Percentiles rank a stretch among this genome's conserved stretches.
These are phyloP conservation scores for Harringtonia aguacate DNA, from an alignment of 2,329 filamentous ascomycete genomes.

Conservation along the genomic window DNA sequence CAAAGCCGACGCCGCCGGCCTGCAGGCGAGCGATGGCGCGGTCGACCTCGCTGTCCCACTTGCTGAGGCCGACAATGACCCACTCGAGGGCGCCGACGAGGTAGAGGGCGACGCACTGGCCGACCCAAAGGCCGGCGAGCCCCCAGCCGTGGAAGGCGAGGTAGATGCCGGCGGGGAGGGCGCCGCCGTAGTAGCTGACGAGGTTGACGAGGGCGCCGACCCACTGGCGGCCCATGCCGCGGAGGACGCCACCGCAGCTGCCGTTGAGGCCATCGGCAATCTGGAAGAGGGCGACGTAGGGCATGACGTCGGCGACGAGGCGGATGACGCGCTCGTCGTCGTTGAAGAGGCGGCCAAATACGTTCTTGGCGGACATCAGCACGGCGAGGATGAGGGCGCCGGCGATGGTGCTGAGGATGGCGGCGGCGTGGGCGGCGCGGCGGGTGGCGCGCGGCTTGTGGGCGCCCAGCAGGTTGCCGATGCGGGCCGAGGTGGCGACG, in stretches of 20 bases:
- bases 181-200: slow-evolving; percentile 73
- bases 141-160: slow-evolving; percentile 84
- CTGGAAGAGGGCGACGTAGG: slow-evolving; percentile 81
- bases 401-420: slow-evolving; percentile 58
- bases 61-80: slow-evolving; percentile 64
- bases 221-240: slow-evolving; percentile 82
- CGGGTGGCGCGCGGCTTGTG: slow-evolving; percentile 54
- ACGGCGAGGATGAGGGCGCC: slow-evolving; percentile 56
- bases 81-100: slow-evolving; percentile 70
- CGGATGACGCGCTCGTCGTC: slow-evolving; percentile 60
- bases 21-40: slow-evolving; percentile 65
- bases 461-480: slow-evolving; percentile 72
- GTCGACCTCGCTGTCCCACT: slow-evolving; percentile 65
- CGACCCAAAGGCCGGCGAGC: slow-evolving; percentile 69
- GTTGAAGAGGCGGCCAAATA: slow-evolving; percentile 74
- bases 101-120: slow-evolving; percentile 72
- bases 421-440: slow-evolving; percentile 64
- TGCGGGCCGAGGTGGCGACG: slow-evolving; percentile 64
- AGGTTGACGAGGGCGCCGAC: slow-evolving; percentile 75
- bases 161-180: slow-evolving; percentile 71
- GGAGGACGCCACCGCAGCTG: slow-evolving; percentile 67
- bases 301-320: slow-evolving; percentile 69
- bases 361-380: slow-evolving; percentile 59
- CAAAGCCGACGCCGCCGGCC: slow-evolving; percentile 16
- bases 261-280: slow-evolving; percentile 83